Evolutionary conservation across 2,329 filamentous ascomycete species (phyloP).

Genomic region (Fusarium pseudoanthophilum): DNA sequence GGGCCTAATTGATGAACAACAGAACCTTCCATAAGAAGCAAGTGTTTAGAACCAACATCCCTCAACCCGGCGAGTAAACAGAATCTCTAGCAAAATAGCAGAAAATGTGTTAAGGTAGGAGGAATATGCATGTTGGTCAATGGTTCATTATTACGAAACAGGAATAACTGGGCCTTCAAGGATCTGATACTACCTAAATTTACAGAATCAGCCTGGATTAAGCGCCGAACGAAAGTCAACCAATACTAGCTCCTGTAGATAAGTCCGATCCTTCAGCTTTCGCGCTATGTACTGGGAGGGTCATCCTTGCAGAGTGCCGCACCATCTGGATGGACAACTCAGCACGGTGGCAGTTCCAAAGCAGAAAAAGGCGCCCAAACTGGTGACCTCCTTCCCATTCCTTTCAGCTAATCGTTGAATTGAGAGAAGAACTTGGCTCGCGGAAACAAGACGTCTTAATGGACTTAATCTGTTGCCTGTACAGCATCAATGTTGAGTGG

Average conservation of each 20-base stretch:
- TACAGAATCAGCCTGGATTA: slow-evolving; percentile 11
- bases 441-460: neutral
- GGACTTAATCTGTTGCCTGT: neutral
- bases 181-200: slow-evolving; percentile 11
- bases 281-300: neutral
- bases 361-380: neutral
- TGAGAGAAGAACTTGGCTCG: neutral
- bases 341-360: neutral
- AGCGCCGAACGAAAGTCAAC: slow-evolving; percentile 7
- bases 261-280: neutral
- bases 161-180: slow-evolving; percentile 22
- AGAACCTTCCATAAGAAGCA: neutral
- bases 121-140: slow-evolving; percentile 34
- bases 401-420: neutral
- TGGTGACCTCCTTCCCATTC: neutral
- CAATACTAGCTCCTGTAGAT: slow-evolving; percentile 2
- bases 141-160: slow-evolving; percentile 33
- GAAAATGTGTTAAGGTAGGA: slow-evolving; percentile 24
- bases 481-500: neutral
- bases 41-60: slow-evolving; percentile 22
- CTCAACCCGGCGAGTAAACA: slow-evolving; percentile 1
- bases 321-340: slow-evolving; percentile 11
- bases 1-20: neutral
- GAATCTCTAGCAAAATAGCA: slow-evolving; percentile 5
- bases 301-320: slow-evolving; percentile 16